Conservation (phyloP, 768 basidiomycete species). For the Pleurotus tuoliensis region DNA sequence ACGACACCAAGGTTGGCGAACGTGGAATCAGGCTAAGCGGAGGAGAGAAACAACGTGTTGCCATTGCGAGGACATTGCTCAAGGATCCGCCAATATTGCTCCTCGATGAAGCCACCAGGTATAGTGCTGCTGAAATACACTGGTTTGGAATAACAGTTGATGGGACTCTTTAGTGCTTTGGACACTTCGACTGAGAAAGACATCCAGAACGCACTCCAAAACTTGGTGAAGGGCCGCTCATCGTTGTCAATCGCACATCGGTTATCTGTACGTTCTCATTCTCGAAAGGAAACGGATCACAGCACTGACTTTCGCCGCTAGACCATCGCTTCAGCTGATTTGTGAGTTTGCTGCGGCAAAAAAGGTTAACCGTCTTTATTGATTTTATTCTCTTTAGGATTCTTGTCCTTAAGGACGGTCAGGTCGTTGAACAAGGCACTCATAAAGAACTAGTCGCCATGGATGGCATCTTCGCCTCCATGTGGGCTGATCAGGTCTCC, state of each 20-base stretch:
- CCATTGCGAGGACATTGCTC: conserved; percentile 81
- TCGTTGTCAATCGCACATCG: conserved; percentile 80
- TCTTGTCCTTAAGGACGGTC: conserved; percentile 86
- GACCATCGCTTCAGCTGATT: conserved; percentile 57
- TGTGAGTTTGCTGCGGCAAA: conserved; percentile 36
- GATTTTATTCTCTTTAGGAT: conserved; percentile 47
- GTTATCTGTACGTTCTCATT: conserved; percentile 52
- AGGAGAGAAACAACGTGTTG: conserved; percentile 87
- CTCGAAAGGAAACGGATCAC: conserved; percentile 5
- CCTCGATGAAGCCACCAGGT: conserved; percentile 78
- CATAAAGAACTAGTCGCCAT: conserved; percentile 73
- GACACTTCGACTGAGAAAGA: conserved; percentile 90
- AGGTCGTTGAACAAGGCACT: conserved; percentile 77
- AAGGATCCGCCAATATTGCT: conserved; percentile 83
- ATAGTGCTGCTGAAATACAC: conserved; percentile 1
- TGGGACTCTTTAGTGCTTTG: conserved; percentile 49
- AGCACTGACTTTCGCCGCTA: conserved; percentile 18
- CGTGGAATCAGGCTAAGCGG: conserved; percentile 81
- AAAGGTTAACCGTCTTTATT: conserved; percentile 5
- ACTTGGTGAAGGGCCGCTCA: conserved; percentile 68
- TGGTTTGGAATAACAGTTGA: no score
- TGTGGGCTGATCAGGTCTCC: conserved; percentile 87
- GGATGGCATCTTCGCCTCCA: conserved; percentile 71
- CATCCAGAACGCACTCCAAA: conserved; percentile 84
- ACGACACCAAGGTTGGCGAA: conserved; percentile 88